Base-by-base conservation (phyloP, 257 asterid species). In the Nicotiana paniculata region DNA sequence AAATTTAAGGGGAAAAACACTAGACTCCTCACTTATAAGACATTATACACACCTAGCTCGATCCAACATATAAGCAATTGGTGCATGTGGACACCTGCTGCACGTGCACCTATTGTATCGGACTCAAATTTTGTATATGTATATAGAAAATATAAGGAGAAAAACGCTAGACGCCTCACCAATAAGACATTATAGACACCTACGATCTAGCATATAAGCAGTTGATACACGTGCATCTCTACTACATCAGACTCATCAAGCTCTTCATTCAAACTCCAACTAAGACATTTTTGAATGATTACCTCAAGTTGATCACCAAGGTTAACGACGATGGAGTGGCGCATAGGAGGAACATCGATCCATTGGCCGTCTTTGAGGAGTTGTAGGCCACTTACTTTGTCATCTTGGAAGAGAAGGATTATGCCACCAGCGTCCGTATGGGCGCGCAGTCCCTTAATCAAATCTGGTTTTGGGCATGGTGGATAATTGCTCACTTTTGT, bases 351-450 rank as follows among this genome's bases (percentile, higher is more conserved):
- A 54, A 92, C 97, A 32, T 91, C 92, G 3, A 86, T 76, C 93
- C 97, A 92, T 39, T 35, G 81, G 9, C 87, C 95, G 55, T 85
- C 93, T 79, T 92, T 91, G 83, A 91, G 79, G 82, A 92, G 89
- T 62, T 92, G 95, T 16, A 92, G 95, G 51, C 93, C 93, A 6
- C 84, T 85, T 15, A 87, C 97, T 84, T 85, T 91, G 13, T 90
- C 97, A 67, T 92, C 95, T 65, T 92, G 97, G 88, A 88, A 91
- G 9, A 92, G 91, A 7, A 92, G 75, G 85, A 92, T 90, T n/a
- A 92, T 86, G 5, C 97, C 97, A 4, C 95, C 97, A 0, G 97
- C 97, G 57, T 91, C 97, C 2, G 95, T 92, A 89, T 92, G 97
- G 58, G 94, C 93, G 26, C 97, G 85, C 0, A 93, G 89, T 11